Conservation (phyloP, 1,139 yeast genomes). For the Blastobotrys arbuscula region DNA sequence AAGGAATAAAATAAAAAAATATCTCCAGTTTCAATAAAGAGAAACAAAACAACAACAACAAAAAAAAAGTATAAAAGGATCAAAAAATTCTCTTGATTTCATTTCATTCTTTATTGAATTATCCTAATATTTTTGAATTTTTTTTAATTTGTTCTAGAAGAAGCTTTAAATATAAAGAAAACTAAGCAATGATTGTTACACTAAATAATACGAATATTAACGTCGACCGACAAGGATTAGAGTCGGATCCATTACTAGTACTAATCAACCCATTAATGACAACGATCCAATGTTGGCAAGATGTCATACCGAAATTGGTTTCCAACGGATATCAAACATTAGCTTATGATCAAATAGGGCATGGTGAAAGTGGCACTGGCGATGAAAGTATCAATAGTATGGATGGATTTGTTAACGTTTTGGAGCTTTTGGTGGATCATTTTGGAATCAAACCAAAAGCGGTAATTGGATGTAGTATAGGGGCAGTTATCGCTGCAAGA, state of each 20-base stretch:
- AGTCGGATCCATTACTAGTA: not conserved
- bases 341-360: constrained; percentile 6
- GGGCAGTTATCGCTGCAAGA: not conserved
- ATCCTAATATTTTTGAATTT: too few species aligned
- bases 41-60: too few species aligned
- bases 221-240: not conserved
- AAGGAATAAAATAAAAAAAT: too few species aligned
- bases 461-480: constrained; percentile 3
- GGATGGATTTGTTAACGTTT: not conserved
- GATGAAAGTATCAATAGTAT: not conserved
- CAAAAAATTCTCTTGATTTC: too few species aligned
- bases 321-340: not conserved
- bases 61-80: too few species aligned
- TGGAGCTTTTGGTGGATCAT: not conserved
- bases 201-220: not conserved
- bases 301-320: not conserved
- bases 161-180: too few species aligned
- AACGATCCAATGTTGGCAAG: constrained; percentile 1
- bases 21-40: too few species aligned
- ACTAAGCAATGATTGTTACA: not conserved
- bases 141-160: too few species aligned
- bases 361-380: not conserved
- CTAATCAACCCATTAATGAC: constrained; percentile 1
- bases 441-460: not conserved
- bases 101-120: too few species aligned